Conservation (phyloP, 768 basidiomycete genomes). For the Phlebiopsis gigantea region DNA sequence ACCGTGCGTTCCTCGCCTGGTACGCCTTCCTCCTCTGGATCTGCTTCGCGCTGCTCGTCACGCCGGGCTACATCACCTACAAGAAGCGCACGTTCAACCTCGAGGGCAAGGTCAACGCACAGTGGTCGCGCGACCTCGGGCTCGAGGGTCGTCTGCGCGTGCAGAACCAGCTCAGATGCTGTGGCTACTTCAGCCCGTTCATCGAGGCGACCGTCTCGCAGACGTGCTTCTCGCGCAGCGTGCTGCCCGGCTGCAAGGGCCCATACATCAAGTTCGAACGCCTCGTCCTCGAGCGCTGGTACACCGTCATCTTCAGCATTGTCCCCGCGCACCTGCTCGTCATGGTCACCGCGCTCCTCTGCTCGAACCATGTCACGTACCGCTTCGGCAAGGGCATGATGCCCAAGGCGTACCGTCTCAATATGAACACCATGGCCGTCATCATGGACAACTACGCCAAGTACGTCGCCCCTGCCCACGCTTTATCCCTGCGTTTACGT, state of each 20-base stretch:
- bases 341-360: slow-evolving; percentile 61
- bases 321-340: slow-evolving; percentile 63
- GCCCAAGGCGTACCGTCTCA: slow-evolving; percentile 77
- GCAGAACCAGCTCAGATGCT: slow-evolving; percentile 73
- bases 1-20: slow-evolving; percentile 73
- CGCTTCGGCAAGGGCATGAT: slow-evolving; percentile 87
- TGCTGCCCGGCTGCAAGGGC: slow-evolving; percentile 70
- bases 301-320: slow-evolving; percentile 55
- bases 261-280: slow-evolving; percentile 56
- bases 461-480: slow-evolving; percentile 31
- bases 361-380: slow-evolving; percentile 82
- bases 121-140: slow-evolving; percentile 66
- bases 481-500: neutral
- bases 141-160: slow-evolving; percentile 56
- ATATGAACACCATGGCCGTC: slow-evolving; percentile 68
- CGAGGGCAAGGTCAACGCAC: slow-evolving; percentile 73
- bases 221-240: slow-evolving; percentile 68
- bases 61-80: slow-evolving; percentile 77
- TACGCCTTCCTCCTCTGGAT: slow-evolving; percentile 73
- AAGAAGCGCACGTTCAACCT: slow-evolving; percentile 71
- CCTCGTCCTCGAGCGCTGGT: slow-evolving; percentile 55
- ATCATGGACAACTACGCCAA: slow-evolving; percentile 84
- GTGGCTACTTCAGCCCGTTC: slow-evolving; percentile 77
- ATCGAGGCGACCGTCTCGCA: slow-evolving; percentile 72
- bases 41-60: slow-evolving; percentile 62